Evolutionary conservation across 2,329 filamentous ascomycete genomes (phyloP).

Genomic region (Madurella mycetomatis): DNA sequence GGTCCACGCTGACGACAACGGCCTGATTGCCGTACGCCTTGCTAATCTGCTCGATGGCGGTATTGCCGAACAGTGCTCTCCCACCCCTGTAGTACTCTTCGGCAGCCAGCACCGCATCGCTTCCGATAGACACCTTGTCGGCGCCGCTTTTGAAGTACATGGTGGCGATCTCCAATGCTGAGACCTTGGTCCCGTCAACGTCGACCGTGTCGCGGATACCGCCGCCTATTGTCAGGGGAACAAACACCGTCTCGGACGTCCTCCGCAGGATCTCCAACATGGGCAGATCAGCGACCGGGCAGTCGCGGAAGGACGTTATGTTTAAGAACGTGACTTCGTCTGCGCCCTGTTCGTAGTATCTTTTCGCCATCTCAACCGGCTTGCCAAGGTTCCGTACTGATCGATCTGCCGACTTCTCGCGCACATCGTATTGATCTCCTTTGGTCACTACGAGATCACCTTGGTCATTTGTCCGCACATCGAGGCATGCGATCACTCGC

Average conservation of each 20-base stretch:
- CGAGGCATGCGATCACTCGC: constrained; percentile 90
- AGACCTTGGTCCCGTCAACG: constrained; percentile 78
- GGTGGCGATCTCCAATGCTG: constrained; percentile 85
- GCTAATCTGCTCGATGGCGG: constrained; percentile 93
- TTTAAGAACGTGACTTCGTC: constrained; percentile 98
- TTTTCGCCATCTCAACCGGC: constrained; percentile 87
- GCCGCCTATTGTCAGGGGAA: constrained; percentile 90
- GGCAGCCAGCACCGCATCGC: constrained; percentile 86
- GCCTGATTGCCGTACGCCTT: constrained; percentile 92
- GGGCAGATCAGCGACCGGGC: constrained; percentile 82
- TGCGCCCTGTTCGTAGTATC: constrained; percentile 93
- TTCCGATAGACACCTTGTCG: constrained; percentile 96
- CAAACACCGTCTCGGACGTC: constrained; percentile 88
- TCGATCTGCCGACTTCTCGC: constrained; percentile 68
- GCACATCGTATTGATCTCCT: constrained; percentile 97
- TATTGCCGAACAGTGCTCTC: constrained; percentile 67
- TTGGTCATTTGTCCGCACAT: constrained; percentile 89
- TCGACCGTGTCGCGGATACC: constrained; percentile 93
- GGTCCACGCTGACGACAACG: constrained; percentile 92
- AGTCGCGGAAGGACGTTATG: constrained; percentile 96
- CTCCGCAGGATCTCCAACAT: constrained; percentile 92
- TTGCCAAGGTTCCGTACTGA: constrained; percentile 91
- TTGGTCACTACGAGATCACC: constrained; percentile 97
- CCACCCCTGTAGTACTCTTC: constrained; percentile 80
- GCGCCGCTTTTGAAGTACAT: constrained; percentile 97